Evolutionary conservation across 441 rosid genomes (phyloP).

Genomic region (Geranium incanum): DNA sequence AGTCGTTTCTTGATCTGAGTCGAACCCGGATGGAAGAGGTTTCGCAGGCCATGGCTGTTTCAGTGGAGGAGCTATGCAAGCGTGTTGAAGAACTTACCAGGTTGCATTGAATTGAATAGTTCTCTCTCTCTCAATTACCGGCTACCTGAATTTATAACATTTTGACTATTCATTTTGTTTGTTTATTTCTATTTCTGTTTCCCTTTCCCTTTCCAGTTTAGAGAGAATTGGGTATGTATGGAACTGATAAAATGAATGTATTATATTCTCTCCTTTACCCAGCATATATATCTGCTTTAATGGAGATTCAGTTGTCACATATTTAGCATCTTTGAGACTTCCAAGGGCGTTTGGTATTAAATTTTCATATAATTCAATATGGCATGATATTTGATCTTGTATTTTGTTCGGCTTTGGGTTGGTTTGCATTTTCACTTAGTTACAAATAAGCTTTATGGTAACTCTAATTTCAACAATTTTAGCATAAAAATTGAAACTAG

Average conservation of each 20-base stretch:
- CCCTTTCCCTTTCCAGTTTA: neutral
- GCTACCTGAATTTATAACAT: neutral
- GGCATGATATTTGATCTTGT: too few species aligned
- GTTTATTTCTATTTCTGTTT: neutral
- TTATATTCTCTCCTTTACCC: neutral
- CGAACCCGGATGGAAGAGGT: constrained; percentile 76
- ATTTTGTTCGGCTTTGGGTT: too few species aligned
- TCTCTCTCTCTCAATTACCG: neutral
- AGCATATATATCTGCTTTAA: too few species aligned
- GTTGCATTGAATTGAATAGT: constrained; percentile 47
- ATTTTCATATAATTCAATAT: too few species aligned
- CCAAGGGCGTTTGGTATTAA: too few species aligned
- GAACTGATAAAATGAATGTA: constrained; percentile 1
- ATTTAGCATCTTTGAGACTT: too few species aligned
- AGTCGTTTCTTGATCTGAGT: constrained; percentile 75
- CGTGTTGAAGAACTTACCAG: constrained; percentile 83
- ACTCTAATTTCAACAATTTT: too few species aligned
- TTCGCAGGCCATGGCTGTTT: constrained; percentile 51
- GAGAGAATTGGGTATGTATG: neutral
- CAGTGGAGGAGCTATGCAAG: constrained; percentile 81
- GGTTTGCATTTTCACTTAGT: too few species aligned
- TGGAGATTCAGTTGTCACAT: too few species aligned
- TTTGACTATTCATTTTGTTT: constrained; percentile 1
- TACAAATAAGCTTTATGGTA: too few species aligned
- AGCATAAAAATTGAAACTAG: too few species aligned